Base-by-base conservation (phyloP, 2,329 filamentous ascomycete species). In the Colletotrichum trifolii region DNA sequence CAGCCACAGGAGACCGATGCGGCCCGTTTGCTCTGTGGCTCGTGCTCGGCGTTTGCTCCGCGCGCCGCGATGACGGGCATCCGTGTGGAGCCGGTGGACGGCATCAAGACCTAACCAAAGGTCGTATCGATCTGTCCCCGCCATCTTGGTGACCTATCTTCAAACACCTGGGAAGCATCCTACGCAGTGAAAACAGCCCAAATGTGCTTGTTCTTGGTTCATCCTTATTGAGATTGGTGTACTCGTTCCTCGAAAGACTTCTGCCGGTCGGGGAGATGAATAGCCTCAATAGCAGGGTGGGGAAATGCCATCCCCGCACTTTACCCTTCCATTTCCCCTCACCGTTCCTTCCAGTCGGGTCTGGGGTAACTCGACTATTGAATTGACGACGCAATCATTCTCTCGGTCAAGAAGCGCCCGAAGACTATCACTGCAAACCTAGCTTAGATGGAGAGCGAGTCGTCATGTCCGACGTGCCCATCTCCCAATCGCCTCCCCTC, bases 201-300 rank as follows among this genome's bases (percentile, higher is more conserved):
- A 4, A 25, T 5, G 25, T 25, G 1, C 1, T 25, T 25, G 4
- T 25, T 25, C 25, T 25, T 25, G 25, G 13, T 15, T 25, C 6
- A 12, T 46, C 9, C 6, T 33, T 9, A n/a, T 15, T 43, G 13
- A 13, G 7, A 8, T 43, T 2, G 8, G 9, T 15, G 6, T 13
- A 8, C 7, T 13, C 17, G 45, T 13, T 17, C 47, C 34, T 45
- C n/a, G 25, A 33, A 46, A 8, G 48, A 43, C 38, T 59, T 64
- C 58, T 56, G 38, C 57, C 63, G 58, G 57, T 42, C 49, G 13
- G 43, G 25, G 34, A 36, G 35, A 55, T 66, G 42, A 59, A 63
- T 66, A 63, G 66, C 66, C 63, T 67, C 63, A 59, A 66, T 58
- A 55, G 13, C 17, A 60, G 42, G 52, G 66, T 67, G 63, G 66